Evolutionary conservation across 495 filamentous ascomycete genomes (phyloP).

Genomic region (Penicillium salamii): DNA sequence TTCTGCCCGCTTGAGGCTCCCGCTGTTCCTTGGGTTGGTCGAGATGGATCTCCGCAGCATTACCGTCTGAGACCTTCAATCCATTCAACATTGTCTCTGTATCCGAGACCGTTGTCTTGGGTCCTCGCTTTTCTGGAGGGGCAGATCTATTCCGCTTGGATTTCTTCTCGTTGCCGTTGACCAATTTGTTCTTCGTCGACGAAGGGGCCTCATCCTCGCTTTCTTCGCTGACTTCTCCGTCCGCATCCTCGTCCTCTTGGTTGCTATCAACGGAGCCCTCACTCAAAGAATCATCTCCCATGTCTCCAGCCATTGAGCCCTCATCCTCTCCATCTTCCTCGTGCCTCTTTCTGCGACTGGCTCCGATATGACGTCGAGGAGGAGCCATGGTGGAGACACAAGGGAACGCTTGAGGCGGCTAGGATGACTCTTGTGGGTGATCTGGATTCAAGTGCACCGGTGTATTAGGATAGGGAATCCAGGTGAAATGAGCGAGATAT

Average conservation of each 20-base stretch:
- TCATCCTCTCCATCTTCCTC: slow-evolving; percentile 80
- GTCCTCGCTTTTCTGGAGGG: slow-evolving; percentile 27
- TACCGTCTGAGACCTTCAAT: slow-evolving; percentile 61
- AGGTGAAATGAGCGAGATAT: slow-evolving; percentile 2
- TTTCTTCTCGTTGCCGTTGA: slow-evolving; percentile 35
- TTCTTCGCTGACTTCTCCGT: slow-evolving; percentile 68
- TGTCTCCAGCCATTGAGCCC: slow-evolving; percentile 59
- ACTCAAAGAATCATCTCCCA: slow-evolving; percentile 80
- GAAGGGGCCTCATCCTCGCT: slow-evolving; percentile 63
- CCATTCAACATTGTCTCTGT: slow-evolving; percentile 89
- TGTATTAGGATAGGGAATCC: slow-evolving; percentile 3
- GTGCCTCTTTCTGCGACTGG: slow-evolving; percentile 67
- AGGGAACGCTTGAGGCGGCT: not conserved
- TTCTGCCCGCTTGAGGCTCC: slow-evolving; percentile 27
- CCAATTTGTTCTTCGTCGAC: slow-evolving; percentile 34
- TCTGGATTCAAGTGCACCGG: not conserved
- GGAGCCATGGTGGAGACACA: slow-evolving; percentile 47
- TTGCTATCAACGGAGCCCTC: slow-evolving; percentile 75
- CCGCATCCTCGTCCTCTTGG: slow-evolving; percentile 72
- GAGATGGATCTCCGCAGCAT: slow-evolving; percentile 61
- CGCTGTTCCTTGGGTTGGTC: slow-evolving; percentile 52
- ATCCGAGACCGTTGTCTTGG: slow-evolving; percentile 54
- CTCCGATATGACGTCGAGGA: slow-evolving; percentile 69
- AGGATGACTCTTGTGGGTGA: not conserved
- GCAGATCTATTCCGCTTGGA: slow-evolving; percentile 21